Conservation (phyloP, 108 stramenopile genomes). For the Cylindrotheca closterium region DNA sequence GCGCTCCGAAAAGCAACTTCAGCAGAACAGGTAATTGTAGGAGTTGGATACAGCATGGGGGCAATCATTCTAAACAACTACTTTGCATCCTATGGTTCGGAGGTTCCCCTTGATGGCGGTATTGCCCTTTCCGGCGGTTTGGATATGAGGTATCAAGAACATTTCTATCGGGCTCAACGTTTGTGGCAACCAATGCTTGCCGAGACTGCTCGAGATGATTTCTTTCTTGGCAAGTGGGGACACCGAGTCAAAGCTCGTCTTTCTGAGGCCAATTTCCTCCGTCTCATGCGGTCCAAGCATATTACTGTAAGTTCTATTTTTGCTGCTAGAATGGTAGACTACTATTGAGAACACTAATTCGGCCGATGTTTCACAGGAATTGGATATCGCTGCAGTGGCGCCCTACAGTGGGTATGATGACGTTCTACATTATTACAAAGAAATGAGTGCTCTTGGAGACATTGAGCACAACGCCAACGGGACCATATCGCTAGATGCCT, state of each 20-base stretch:
- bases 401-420: constrained; percentile 75
- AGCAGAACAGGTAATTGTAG: constrained; percentile 53
- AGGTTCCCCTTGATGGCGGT: constrained; percentile 73
- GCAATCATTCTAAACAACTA: constrained; percentile 88
- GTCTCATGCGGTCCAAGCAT: constrained; percentile 60
- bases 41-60: constrained; percentile 85
- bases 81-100: constrained; percentile 66
- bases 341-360: background rate
- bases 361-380: constrained; percentile 26
- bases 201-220: constrained; percentile 51
- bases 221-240: constrained; percentile 72
- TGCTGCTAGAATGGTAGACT: background rate
- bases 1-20: constrained; percentile 49
- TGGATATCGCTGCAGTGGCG: constrained; percentile 73
- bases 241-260: constrained; percentile 55
- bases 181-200: constrained; percentile 93
- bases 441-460: constrained; percentile 83
- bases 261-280: constrained; percentile 47
- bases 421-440: constrained; percentile 72
- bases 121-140: constrained; percentile 78
- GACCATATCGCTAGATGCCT: constrained; percentile 3
- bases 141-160: constrained; percentile 72
- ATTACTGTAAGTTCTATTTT: constrained; percentile 42
- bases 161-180: constrained; percentile 65
- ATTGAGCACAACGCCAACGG: constrained; percentile 37